Conservation (phyloP, 2,329 filamentous ascomycete species). For the Sporothrix phasma region DNA sequence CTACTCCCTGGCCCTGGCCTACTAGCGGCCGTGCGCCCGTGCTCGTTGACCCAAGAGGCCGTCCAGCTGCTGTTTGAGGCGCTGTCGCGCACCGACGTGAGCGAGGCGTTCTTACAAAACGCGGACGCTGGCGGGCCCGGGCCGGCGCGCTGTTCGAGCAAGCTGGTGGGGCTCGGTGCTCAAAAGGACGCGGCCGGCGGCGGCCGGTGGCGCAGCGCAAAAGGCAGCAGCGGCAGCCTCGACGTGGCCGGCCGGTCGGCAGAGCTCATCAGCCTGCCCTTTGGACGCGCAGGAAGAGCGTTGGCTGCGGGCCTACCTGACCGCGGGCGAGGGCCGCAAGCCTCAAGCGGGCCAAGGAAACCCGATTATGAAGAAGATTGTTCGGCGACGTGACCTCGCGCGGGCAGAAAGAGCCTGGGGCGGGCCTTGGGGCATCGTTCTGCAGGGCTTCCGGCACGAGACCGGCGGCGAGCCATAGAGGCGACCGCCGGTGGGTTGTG, state of each 20-base stretch:
- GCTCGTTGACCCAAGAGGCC: conserved; percentile 51
- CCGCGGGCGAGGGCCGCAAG: conserved; percentile 52
- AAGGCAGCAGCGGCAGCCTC: background rate
- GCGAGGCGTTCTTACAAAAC: conserved; percentile 67
- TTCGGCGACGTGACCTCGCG: conserved; percentile 47
- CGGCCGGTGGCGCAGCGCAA: conserved; percentile 20
- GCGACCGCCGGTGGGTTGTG: background rate
- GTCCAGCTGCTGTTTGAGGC: conserved; percentile 62
- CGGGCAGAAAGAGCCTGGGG: conserved; percentile 30
- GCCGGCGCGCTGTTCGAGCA: conserved; percentile 58
- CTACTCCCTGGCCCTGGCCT: conserved; percentile 59
- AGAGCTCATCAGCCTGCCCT: conserved; percentile 63
- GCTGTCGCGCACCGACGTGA: conserved; percentile 55
- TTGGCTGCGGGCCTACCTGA: conserved; percentile 64
- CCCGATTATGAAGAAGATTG: conserved; percentile 61
- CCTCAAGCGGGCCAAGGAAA: conserved; percentile 60
- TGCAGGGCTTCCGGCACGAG: conserved; percentile 43
- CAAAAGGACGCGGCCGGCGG: conserved; percentile 24
- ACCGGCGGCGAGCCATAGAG: conserved; percentile 22
- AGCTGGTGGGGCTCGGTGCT: conserved; percentile 52
- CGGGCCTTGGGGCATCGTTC: conserved; percentile 39
- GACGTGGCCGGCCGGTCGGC: conserved; percentile 46
- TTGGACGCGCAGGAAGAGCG: conserved; percentile 60
- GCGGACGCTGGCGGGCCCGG: conserved; percentile 50
- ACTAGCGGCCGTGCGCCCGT: conserved; percentile 69